phyloP scores from a whole-genome alignment of 2,329 filamentous ascomycete genomes.

The Blastomyces gilchristii region DNA sequence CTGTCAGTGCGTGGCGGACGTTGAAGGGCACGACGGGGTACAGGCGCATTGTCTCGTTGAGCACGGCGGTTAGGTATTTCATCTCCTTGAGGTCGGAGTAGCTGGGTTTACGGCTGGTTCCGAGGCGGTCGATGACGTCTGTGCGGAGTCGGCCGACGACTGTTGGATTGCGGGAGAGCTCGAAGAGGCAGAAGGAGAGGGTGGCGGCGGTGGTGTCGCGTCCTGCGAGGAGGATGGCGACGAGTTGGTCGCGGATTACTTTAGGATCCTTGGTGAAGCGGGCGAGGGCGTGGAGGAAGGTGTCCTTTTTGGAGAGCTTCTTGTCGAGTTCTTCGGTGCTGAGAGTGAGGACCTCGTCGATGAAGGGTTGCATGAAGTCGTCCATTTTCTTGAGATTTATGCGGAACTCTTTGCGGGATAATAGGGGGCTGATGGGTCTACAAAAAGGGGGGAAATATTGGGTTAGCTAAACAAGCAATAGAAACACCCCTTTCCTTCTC shows the following conservation, averaged over 20 bases:
- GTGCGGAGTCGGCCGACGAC: constrained; percentile 57
- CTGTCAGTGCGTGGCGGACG: constrained; percentile 57
- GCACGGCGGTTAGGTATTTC: constrained; percentile 62
- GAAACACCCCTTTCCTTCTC: neutral
- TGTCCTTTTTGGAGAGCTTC: constrained; percentile 62
- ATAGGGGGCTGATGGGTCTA: constrained; percentile 49
- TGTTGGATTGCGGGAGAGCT: constrained; percentile 61
- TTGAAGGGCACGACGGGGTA: constrained; percentile 75
- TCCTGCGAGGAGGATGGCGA: constrained; percentile 72
- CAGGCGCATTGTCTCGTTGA: constrained; percentile 68
- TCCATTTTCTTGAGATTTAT: constrained; percentile 58
- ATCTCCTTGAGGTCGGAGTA: constrained; percentile 79
- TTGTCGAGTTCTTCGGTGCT: constrained; percentile 60
- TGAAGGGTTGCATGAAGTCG: constrained; percentile 65
- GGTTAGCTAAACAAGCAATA: neutral
- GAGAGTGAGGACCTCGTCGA: constrained; percentile 61
- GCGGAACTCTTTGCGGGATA: constrained; percentile 58
- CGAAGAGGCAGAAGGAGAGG: constrained; percentile 72
- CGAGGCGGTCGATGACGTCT: constrained; percentile 61
- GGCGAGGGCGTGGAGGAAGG: constrained; percentile 77
- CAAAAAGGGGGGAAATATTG: neutral
- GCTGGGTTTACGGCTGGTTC: constrained; percentile 46
- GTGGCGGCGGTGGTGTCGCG: constrained; percentile 74
- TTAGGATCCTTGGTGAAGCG: constrained; percentile 56
- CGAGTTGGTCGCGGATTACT: constrained; percentile 72